Evolutionary conservation across 108 stramenopile species (phyloP), one percentile per base, ranked within the genome.

Genomic region (Skeletonema marinoi): DNA sequence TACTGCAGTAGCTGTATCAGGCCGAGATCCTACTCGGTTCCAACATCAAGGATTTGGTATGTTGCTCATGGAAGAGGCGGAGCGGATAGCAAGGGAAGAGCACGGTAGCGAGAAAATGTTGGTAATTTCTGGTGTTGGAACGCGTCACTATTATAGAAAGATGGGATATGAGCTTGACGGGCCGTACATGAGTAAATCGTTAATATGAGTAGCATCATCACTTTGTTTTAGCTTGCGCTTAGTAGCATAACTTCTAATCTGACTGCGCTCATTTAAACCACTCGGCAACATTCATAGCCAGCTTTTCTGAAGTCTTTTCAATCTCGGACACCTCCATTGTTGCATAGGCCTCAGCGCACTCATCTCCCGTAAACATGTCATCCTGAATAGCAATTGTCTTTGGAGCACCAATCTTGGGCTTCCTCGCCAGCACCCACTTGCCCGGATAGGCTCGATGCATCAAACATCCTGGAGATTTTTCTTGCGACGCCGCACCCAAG

Each of bases 21-120:
- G 86, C 10, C 78, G 96, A 58, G 95, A 96, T 77, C 96, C 95
- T 4, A 92, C 92, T 7, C 88, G 94, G 33, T 97, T 97, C 78
- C 98, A 98, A 80, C 98, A 98, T 86, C 95, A 93, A 76, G 98
- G 98, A 31, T 98, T 94, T 82, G 98, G 98, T 36, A 89, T 91
- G 73, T 65, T 96, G 67, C 74, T 98, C 3, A 97, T 98, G 96
- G 96, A 96, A 75, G 98, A 98, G 75, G 97, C 97, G 16, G 98
- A 98, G 75, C 81, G 96, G 10, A 96, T 98, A 70, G 97, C 97
- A 2, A 69, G 88, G 60, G 90, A 94, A 39, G 96, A 96, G 81
- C 97, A 97, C 70, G 94, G 95, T 9, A 91, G 90, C 44, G 85
- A 89, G 72, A 98, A 97, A 74, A 73, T 98, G 5, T 74, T 96